Evolutionary conservation across 805 yeast species (phyloP).

Genomic region (Lachancea meyersii): DNA sequence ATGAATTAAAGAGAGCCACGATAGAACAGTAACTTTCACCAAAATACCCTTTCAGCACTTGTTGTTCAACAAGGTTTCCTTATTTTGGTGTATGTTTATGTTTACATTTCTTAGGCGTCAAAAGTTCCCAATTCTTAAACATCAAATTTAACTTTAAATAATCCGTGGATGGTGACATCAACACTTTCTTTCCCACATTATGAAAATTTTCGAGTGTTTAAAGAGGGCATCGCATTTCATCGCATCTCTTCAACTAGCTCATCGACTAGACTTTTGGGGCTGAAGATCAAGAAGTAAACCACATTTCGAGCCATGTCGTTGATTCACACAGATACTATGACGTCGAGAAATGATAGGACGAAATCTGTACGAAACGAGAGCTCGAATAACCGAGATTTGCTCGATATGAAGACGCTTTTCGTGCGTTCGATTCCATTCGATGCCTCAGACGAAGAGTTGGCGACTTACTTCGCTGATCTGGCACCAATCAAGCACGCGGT

Average conservation of each 20-base stretch:
- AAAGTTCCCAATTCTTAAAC: no score
- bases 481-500: conserved; percentile 95
- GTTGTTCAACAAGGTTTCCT: no score
- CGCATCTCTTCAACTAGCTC: conserved; percentile 12
- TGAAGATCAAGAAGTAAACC: not conserved
- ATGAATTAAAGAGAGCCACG: not conserved
- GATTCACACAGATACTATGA: not conserved
- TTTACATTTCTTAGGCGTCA: no score
- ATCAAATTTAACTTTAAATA: not conserved
- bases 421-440: conserved; percentile 78
- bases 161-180: not conserved
- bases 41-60: no score
- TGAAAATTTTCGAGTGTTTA: conserved; percentile 4
- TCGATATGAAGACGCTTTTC: conserved; percentile 58
- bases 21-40: not conserved
- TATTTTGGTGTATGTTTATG: no score
- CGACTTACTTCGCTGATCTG: conserved; percentile 82
- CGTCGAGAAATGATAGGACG: not conserved
- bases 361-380: not conserved
- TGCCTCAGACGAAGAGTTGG: conserved; percentile 74
- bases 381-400: conserved; percentile 16
- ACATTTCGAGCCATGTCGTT: not conserved
- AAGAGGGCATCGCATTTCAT: conserved; percentile 17
- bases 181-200: not conserved
- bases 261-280: not conserved